Evolutionary conservation across 164 flowering plant genomes (phyloP), one percentile per base, ranked within the genome.

Genomic region (Cinnamomum micranthum): DNA sequence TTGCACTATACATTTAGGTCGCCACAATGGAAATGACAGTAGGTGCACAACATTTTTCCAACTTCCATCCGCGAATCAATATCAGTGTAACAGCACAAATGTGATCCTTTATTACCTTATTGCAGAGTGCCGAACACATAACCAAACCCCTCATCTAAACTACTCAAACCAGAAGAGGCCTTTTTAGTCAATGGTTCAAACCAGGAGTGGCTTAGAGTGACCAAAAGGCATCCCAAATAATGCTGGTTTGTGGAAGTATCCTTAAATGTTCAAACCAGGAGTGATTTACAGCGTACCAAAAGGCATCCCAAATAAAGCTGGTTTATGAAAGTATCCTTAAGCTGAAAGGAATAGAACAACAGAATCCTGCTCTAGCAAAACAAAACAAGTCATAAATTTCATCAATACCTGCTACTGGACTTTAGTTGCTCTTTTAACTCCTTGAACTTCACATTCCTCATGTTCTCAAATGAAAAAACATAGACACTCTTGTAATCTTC

Each of bases 391-490:
- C 17, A 59, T 33, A 60, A 11, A 25, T 24, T 73, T 33, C 15
- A 69, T 55, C 5, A 19, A 60, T 62, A 92, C 92, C 96, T 83
- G 88, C 96, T 88, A 9, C 81, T 76, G 33, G 90, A 79, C 77
- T 89, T 92, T 58, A 90, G 88, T 84, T 84, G 86, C 71, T 90
- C 95, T 75, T 90, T 88, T 79, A 94, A 92, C 83, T 91, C 91
- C 82, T 91, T 91, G 81, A 92, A 94, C 80, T 94, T 94, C 75
- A 87, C 87, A 83, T 92, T 94, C 69, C 98, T 87, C 98, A 92
- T 94, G 85, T 94, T 94, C 84, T 92, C 93, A 73, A 90, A 91
- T 59, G 88, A 77, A 76, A 92, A 91, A 28, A 92, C 96, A 80
- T 86, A 94, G 2, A 76, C 74, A 0, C 93, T 89, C 19, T 70